These are phyloP conservation scores for Aureobasidium sp. DNA, from an alignment of 2,329 filamentous ascomycete species.

Conservation along the genomic window DNA sequence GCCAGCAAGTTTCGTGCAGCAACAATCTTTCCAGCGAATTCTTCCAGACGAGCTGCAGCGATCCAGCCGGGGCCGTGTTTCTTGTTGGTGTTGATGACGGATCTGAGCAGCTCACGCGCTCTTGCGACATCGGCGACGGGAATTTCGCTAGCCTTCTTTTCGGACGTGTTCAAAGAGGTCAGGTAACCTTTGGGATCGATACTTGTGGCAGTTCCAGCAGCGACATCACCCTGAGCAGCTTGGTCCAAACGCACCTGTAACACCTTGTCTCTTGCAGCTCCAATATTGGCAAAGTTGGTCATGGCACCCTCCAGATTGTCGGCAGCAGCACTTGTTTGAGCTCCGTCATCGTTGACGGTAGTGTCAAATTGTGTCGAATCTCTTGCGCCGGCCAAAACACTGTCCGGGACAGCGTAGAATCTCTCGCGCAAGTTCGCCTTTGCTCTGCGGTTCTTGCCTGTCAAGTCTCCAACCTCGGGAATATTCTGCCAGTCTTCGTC, in stretches of 20 bases:
- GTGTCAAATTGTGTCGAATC: conserved; percentile 76
- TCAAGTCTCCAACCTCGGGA: conserved; percentile 93
- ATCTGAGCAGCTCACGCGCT: conserved; percentile 85
- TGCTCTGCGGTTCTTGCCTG: conserved; percentile 80
- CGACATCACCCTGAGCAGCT: conserved; percentile 65
- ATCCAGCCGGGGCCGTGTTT: conserved; percentile 95
- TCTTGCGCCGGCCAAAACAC: conserved; percentile 79
- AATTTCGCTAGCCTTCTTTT: conserved; percentile 68
- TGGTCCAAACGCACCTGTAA: conserved; percentile 90
- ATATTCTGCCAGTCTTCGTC: conserved; percentile 96
- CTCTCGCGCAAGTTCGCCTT: conserved; percentile 68
- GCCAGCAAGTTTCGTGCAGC: conserved; percentile 82
- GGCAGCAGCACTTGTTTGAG: conserved; percentile 31
- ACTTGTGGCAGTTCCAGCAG: conserved; percentile 73
- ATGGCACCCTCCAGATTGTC: conserved; percentile 68
- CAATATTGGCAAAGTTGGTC: conserved; percentile 97
- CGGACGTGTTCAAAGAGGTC: conserved; percentile 77
- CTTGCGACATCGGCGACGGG: conserved; percentile 93
- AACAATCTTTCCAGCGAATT: conserved; percentile 84
- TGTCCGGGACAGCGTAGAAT: conserved; percentile 96
- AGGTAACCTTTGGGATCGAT: conserved; percentile 96
- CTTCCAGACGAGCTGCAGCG: conserved; percentile 83
- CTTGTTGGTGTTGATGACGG: conserved; percentile 93
- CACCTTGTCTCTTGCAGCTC: conserved; percentile 91
- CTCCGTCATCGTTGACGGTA: conserved; percentile 72